These are phyloP conservation scores for Leccinum huronense DNA, from an alignment of 1,284 basidiomycete species.

Conservation along the genomic window DNA sequence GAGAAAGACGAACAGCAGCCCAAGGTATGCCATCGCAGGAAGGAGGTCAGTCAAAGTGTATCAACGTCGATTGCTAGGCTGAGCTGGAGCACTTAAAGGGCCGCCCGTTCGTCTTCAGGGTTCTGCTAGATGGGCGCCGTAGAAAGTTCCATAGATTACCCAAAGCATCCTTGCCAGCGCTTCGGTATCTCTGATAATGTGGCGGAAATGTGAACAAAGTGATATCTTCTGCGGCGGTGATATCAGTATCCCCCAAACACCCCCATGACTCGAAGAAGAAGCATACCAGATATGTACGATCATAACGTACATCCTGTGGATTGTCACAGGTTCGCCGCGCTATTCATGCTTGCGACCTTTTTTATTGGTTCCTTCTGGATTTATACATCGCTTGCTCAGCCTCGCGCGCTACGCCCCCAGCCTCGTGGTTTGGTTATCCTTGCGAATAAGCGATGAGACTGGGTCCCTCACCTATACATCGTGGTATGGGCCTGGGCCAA, in stretches of 20 bases:
- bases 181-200: slow-evolving; percentile 1
- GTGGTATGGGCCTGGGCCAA: not conserved
- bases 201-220: not conserved
- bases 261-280: not conserved
- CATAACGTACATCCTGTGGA: not conserved
- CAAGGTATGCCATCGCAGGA: not conserved
- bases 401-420: not conserved
- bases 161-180: not conserved
- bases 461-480: not conserved
- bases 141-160: not conserved
- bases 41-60: not conserved
- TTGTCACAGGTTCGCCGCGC: not conserved
- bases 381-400: not conserved
- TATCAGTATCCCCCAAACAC: not conserved
- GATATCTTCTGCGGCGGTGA: not conserved
- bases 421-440: not conserved
- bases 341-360: not conserved
- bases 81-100: not conserved
- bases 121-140: not conserved
- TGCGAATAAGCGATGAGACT: not conserved
- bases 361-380: not conserved
- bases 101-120: not conserved
- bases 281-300: not conserved
- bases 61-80: not conserved
- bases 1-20: not conserved